These are phyloP conservation scores for Lactifluus echinatus DNA, from an alignment of 768 basidiomycete species.

Conservation along the genomic window DNA sequence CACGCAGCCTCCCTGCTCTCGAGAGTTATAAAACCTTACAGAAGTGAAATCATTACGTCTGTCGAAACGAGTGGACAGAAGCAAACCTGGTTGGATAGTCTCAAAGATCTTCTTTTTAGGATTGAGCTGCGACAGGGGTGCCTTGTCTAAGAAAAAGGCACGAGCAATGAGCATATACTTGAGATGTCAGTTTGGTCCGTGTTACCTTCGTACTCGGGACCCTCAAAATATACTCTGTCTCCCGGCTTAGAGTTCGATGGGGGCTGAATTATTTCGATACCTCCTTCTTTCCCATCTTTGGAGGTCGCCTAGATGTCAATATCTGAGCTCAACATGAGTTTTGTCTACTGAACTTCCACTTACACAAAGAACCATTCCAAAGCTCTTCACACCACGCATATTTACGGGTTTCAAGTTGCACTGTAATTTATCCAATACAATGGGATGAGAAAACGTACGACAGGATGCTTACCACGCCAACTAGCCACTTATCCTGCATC, in stretches of 20 bases:
- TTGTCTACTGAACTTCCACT: conserved; percentile 21
- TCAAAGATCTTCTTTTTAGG: conserved; percentile 99
- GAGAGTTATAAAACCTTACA: conserved; percentile 76
- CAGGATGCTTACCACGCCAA: conserved; percentile 58
- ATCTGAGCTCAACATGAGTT: background rate
- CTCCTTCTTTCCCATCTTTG: conserved; percentile 82
- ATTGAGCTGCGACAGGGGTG: conserved; percentile 78
- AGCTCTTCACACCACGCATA: conserved; percentile 98
- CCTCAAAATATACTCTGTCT: conserved; percentile 93
- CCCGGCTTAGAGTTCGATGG: conserved; percentile 82
- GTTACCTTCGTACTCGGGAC: conserved; percentile 74
- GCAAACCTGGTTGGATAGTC: conserved; percentile 80
- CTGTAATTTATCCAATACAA: conserved; percentile 28
- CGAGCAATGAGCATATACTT: background rate
- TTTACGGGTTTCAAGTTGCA: conserved; percentile 92
- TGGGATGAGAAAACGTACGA: background rate
- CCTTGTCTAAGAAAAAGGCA: conserved; percentile 36
- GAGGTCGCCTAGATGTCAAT: conserved; percentile 59
- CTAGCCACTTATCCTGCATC: conserved; percentile 75
- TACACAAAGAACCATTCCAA: conserved; percentile 95
- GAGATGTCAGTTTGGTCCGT: conserved; percentile 20
- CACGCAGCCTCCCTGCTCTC: conserved; percentile 86
- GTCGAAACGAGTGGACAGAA: conserved; percentile 3
- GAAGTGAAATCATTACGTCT: background rate
- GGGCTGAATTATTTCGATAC: conserved; percentile 87